Evolutionary conservation across 1,284 basidiomycete genomes (phyloP).

Genomic region (Abortiporus biennis): DNA sequence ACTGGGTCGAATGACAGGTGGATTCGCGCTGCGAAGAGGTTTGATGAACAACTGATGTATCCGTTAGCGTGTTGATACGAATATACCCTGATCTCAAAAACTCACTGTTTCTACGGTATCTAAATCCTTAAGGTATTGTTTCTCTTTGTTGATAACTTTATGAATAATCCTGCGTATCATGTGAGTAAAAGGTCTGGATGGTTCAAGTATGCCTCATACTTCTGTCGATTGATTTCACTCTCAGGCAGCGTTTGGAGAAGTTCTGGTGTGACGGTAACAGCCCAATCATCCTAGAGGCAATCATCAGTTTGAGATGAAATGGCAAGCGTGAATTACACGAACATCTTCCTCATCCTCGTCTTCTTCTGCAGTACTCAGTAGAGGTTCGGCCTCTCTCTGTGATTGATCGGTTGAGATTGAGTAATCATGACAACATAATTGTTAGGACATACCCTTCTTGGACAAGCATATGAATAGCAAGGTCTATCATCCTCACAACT

Average conservation of each 20-base stretch:
- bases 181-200: not conserved
- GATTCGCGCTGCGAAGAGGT: slow-evolving; percentile 64
- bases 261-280: slow-evolving; percentile 60
- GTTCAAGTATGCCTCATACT: slow-evolving; percentile 33
- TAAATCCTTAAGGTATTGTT: slow-evolving; percentile 87
- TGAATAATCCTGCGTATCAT: slow-evolving; percentile 67
- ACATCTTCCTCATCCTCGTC: slow-evolving; percentile 21
- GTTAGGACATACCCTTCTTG: slow-evolving; percentile 44
- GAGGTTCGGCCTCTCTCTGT: slow-evolving; percentile 20
- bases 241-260: slow-evolving; percentile 66
- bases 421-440: slow-evolving; percentile 8
- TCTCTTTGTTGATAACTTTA: slow-evolving; percentile 88
- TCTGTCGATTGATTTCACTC: slow-evolving; percentile 82
- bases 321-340: not conserved
- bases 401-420: not conserved
- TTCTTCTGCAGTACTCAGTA: slow-evolving; percentile 18
- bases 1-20: slow-evolving; percentile 63
- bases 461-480: slow-evolving; percentile 74
- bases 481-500: slow-evolving; percentile 66
- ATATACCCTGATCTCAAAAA: not conserved
- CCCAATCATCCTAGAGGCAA: slow-evolving; percentile 58
- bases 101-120: slow-evolving; percentile 74
- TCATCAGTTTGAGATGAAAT: not conserved
- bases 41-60: slow-evolving; percentile 64
- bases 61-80: slow-evolving; percentile 5